Evolutionary conservation across 352 stramenopile genomes (phyloP).

Genomic region (Pythium pyrilobum): DNA sequence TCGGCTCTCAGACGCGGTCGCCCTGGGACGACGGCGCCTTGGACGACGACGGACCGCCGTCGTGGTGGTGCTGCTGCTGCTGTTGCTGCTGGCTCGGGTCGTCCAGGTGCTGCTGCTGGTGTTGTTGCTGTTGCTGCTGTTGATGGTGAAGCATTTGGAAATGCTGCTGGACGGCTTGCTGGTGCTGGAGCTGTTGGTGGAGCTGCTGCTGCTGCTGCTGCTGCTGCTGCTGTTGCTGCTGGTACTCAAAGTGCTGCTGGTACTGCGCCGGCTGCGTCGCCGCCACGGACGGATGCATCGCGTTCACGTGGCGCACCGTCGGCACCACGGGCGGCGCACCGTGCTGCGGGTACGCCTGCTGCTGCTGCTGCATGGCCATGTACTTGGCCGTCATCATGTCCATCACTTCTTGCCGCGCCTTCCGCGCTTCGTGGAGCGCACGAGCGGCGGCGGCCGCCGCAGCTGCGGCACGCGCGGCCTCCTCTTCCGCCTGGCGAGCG

Average conservation of each 20-base stretch:
- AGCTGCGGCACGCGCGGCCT: conserved; percentile 63
- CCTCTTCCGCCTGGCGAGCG: conserved; percentile 72
- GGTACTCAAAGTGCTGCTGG: conserved; percentile 44
- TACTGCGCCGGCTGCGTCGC: conserved; percentile 36
- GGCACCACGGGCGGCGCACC: conserved; percentile 2
- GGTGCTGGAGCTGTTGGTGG: conserved; percentile 27
- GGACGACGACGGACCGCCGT: neutral
- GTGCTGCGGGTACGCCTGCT: conserved; percentile 18
- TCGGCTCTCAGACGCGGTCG: too few relatives aligned
- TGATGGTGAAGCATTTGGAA: conserved; percentile 22
- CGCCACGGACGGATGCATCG: conserved; percentile 15
- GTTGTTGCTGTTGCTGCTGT: conserved; percentile 19
- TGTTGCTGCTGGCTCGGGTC: conserved; percentile 8
- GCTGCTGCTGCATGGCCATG: conserved; percentile 63
- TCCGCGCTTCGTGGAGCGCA: conserved; percentile 68
- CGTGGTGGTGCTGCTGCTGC: conserved; percentile 4
- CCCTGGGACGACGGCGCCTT: too few relatives aligned
- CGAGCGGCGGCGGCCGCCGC: conserved; percentile 62
- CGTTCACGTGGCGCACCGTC: conserved; percentile 7
- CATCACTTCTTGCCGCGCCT: conserved; percentile 74
- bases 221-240: conserved; percentile 41
- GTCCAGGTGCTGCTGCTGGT: conserved; percentile 4
- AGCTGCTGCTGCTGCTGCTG: conserved; percentile 39
- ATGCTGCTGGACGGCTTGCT: conserved; percentile 41
- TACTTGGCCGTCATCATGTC: conserved; percentile 78